Evolutionary conservation across 805 yeast species (phyloP), one percentile per base, ranked within the genome.

Genomic region (Isabelozyma pseudorhagii): DNA sequence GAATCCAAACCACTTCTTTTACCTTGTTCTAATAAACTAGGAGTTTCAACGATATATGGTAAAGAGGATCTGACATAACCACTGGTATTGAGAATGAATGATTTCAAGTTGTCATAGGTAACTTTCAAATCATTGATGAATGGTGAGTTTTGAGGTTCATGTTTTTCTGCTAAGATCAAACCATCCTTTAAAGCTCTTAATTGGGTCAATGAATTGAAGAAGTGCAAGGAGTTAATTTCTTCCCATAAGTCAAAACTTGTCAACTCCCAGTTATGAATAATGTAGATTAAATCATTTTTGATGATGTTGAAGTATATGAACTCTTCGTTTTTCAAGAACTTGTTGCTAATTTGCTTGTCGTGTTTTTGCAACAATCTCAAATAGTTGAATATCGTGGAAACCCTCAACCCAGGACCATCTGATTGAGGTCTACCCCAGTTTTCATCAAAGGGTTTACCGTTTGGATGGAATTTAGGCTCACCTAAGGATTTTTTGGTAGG

Each of bases 341-440:
- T 48, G 54, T 53, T 60, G 9, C 44, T 50, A 18, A 75, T 48
- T 0, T 47, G 29, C 39, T 55, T 45, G 17, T 66, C 61, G 48
- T 64, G 64, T 25, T 65, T 60, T 5, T 66, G 56, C 50, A 84
- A 64, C 3, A 77, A 56, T 18, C 71, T 67, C 51, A 88, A 56
- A 61, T 81, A 88, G 52, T 78, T 78, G 38, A 80, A 65, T 18
- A 85, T 75, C 1, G 96, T 78, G 49, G 85, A 77, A 9, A 84
- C 77, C 58, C 97, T 77, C 50, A 93, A 74, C 0, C 96, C 92
- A 0, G 98, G 97, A 0, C 98, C 98, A 65, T 93, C 98, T 51
- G 90, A 79, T 68, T 93, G 98, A 1, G 98, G 98, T 57, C 98
- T 76, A 2, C 98, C 98, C 98, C 98, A 93, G 36, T 72, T 64